Evolutionary conservation across 2,329 filamentous ascomycete species (phyloP).

Genomic region (Neofusicoccum cordaticola): DNA sequence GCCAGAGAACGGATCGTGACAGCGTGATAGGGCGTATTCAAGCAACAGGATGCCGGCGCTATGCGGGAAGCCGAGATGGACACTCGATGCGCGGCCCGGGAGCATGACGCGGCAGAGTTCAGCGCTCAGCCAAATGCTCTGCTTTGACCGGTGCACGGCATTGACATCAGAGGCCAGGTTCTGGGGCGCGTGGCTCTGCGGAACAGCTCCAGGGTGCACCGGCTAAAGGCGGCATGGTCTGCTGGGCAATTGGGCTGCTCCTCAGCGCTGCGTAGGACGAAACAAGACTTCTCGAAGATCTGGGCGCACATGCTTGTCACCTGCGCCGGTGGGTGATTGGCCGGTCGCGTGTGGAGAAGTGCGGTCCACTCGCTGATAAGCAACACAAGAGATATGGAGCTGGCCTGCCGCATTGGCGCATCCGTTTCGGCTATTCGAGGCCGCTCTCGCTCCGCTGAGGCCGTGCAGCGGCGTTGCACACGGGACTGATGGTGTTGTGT

Average conservation of each 20-base stretch:
- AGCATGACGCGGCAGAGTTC: neutral
- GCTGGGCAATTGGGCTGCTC: neutral
- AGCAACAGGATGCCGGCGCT: neutral
- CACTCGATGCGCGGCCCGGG: neutral
- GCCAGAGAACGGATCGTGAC: neutral
- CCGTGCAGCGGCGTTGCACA: no score
- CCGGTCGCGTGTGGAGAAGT: neutral
- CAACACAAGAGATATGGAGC: neutral
- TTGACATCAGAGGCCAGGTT: no score
- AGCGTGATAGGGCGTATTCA: neutral
- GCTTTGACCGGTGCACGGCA: no score
- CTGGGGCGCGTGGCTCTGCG: neutral
- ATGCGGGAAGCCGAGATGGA: neutral
- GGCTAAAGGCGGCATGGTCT: neutral
- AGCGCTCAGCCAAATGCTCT: neutral
- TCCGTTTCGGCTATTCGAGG: no score
- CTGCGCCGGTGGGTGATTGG: neutral
- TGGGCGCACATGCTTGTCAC: neutral
- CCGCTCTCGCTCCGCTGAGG: no score
- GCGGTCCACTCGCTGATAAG: neutral
- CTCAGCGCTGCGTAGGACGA: neutral
- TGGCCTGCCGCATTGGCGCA: no score
- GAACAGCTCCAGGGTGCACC: neutral
- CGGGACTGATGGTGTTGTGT: no score
- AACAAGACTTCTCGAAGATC: neutral